Conservation (phyloP, 78 protist species). For the Monocercomonoides exilis region DNA sequence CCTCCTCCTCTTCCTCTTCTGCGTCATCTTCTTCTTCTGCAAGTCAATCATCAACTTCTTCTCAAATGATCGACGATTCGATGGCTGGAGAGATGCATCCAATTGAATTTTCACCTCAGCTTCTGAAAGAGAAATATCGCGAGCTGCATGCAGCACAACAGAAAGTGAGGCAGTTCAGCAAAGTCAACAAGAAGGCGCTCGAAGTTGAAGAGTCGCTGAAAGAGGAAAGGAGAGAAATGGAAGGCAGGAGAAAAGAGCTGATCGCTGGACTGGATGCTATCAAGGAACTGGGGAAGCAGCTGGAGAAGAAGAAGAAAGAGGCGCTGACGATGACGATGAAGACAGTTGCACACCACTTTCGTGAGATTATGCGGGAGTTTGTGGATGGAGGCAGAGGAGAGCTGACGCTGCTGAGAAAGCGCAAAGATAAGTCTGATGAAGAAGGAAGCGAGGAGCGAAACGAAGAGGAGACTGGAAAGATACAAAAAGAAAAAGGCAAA, state of each 20-base stretch:
- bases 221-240: conserved; percentile 46
- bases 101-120: no score
- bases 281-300: conserved; percentile 41
- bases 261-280: conserved; percentile 55
- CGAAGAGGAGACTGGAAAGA: neutral
- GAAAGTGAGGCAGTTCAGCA: conserved; percentile 48
- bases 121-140: no score
- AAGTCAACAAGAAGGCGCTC: conserved; percentile 91
- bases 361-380: conserved; percentile 65
- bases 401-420: neutral
- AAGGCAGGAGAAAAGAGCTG: conserved; percentile 41
- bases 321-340: conserved; percentile 80
- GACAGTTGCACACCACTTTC: conserved; percentile 56
- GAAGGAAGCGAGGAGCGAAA: neutral
- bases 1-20: no score
- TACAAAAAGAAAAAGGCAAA: neutral
- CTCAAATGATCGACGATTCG: no score
- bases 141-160: conserved; percentile 10
- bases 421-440: neutral
- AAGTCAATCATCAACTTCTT: no score
- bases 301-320: conserved; percentile 83
- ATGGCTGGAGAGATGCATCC: no score
- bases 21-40: no score
- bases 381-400: conserved; percentile 72
- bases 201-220: conserved; percentile 71